Evolutionary conservation across 371 early-diverging fungal genomes (phyloP), one percentile per base, ranked within the genome.

Genomic region (Mortierella sp.): DNA sequence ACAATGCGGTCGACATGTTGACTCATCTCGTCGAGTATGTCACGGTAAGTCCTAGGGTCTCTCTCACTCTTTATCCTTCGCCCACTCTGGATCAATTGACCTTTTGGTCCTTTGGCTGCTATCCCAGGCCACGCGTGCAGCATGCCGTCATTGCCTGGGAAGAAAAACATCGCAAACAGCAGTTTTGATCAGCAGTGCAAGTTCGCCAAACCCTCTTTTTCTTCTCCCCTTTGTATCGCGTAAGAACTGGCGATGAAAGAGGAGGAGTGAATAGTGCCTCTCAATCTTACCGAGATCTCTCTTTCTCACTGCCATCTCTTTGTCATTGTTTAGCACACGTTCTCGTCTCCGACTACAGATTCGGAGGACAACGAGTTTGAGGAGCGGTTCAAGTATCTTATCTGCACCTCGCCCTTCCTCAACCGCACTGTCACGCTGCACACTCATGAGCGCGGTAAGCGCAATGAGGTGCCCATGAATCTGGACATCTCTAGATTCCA

Each of bases 311-410:
- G 3, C 22, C 34, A 3, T 4, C 44, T 5, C 19, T 43, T 19
- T 19, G n/a, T 3, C 44, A 5, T 19, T 3, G 19, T 46, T 10
- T 51, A 84, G 86, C 79, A 79, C 44, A 61, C 79, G 5, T 70
- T 82, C 48, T 81, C 82, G 39, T 65, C 81, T 2, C 81, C 87
- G 5, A 52, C 86, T 5, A 80, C 87, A 3, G 66, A 81, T 29
- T 61, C 79, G 13, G 88, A 88, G 67, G 87, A 88, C 73, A 73
- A 78, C 34, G 86, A 84, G 19, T 89, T 89, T 68, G 88, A 88
- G 62, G 90, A 90, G 41, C 85, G 86, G 16, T 87, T 90, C 74
- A 88, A 86, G 55, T 88, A 88, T 63, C 65, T 88, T 19, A 82
- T 90, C 48, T 86, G 84, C 29, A 87, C 88, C 2, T 90, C 90